Evolutionary conservation across 257 asterid genomes (phyloP).

Genomic region (Eustoma russellianum): DNA sequence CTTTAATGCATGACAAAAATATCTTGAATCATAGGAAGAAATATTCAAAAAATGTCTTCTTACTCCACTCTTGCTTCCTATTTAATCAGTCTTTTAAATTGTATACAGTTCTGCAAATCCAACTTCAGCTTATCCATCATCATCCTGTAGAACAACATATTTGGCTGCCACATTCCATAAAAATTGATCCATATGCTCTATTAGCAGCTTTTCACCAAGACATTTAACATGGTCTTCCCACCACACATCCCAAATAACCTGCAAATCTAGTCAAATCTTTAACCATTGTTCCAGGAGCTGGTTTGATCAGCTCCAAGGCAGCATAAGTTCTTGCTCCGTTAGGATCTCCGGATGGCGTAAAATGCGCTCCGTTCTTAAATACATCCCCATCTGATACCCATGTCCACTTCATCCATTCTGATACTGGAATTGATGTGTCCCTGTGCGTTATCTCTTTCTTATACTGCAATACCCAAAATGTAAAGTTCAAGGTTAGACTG

Average conservation of each 20-base stretch:
- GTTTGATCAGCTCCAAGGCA: slow-evolving; percentile 10
- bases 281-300: slow-evolving; percentile 6
- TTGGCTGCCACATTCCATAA: no score
- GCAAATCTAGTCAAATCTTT: slow-evolving; percentile 4
- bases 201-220: no score
- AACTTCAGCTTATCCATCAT: no score
- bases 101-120: no score
- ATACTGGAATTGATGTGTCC: background rate
- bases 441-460: slow-evolving; percentile 15
- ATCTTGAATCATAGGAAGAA: no score
- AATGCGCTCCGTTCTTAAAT: slow-evolving; percentile 19
- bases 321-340: slow-evolving; percentile 7
- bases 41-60: no score
- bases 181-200: no score
- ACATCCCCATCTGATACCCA: slow-evolving; percentile 24
- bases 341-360: slow-evolving; percentile 17
- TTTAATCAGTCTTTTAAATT: no score
- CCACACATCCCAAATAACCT: slow-evolving; percentile 5
- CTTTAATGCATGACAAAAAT: no score
- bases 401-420: slow-evolving; percentile 15
- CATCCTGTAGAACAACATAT: no score
- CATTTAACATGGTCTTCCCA: slow-evolving; percentile 11
- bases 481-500: background rate
- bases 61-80: no score
- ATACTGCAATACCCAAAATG: background rate